These are phyloP conservation scores for Venturia asperata DNA, from an alignment of 2,329 filamentous ascomycete species.

Conservation along the genomic window DNA sequence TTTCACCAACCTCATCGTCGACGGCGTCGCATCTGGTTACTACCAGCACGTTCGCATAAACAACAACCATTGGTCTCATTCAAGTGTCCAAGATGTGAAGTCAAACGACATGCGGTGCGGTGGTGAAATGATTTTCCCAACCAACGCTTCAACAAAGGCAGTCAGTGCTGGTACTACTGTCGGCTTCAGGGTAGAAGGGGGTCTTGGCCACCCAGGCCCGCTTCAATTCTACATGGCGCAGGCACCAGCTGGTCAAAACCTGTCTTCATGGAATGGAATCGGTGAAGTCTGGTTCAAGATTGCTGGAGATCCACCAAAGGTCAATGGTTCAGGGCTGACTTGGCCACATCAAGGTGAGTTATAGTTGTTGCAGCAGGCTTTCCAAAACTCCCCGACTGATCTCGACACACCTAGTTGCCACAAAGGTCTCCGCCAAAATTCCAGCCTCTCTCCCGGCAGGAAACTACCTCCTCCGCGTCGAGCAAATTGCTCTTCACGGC, in stretches of 20 bases:
- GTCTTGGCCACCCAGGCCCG: conserved; percentile 16
- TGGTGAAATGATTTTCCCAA: background rate
- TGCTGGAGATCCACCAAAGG: conserved; percentile 15
- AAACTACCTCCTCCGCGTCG: conserved; percentile 22
- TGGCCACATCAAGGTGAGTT: background rate
- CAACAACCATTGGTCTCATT: background rate
- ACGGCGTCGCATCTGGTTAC: background rate
- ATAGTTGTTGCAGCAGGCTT: background rate
- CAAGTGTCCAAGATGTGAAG: background rate
- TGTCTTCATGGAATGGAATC: conserved; percentile 1
- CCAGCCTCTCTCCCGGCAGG: conserved; percentile 18
- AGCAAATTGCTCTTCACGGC: conserved; percentile 21
- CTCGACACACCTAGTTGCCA: background rate
- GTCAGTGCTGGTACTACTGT: conserved; percentile 17
- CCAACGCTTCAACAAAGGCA: conserved; percentile 14
- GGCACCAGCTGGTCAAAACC: conserved; percentile 6
- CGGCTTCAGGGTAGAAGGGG: conserved; percentile 10
- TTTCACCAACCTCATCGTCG: conserved; percentile 12
- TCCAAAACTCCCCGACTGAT: background rate
- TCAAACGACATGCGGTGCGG: conserved; percentile 17
- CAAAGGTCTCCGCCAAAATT: conserved; percentile 5
- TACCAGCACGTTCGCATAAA: conserved; percentile 11
- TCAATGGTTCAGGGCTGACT: background rate
- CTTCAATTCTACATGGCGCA: conserved; percentile 18
- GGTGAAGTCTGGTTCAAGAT: conserved; percentile 19